These are phyloP conservation scores for Clarireedia monteithiana DNA, from an alignment of 2,329 filamentous ascomycete genomes.

Conservation along the genomic window DNA sequence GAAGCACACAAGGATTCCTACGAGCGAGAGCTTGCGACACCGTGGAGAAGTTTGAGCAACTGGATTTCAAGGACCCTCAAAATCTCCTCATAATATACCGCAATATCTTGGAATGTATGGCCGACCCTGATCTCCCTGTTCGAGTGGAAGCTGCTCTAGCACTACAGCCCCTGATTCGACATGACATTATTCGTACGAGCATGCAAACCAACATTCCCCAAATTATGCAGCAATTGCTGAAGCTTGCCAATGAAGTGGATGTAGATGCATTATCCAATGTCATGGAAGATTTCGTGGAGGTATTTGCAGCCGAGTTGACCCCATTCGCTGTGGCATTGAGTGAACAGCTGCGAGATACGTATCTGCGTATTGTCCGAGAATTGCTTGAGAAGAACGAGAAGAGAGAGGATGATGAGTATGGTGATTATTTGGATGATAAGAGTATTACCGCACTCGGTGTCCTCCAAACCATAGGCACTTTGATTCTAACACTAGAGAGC, in stretches of 20 bases:
- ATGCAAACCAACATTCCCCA: slow-evolving; percentile 98
- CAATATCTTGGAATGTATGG: slow-evolving; percentile 95
- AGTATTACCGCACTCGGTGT: slow-evolving; percentile 96
- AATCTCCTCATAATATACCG: slow-evolving; percentile 95
- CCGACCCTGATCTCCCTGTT: slow-evolving; percentile 85
- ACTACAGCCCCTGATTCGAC: slow-evolving; percentile 88
- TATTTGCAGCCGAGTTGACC: slow-evolving; percentile 93
- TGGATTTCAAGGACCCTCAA: slow-evolving; percentile 93
- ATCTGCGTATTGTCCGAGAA: slow-evolving; percentile 86
- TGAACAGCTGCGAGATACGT: slow-evolving; percentile 92
- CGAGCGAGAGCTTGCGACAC: slow-evolving; percentile 94
- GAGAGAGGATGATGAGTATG: slow-evolving; percentile 68
- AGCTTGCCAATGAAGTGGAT: slow-evolving; percentile 95
- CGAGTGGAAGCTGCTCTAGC: slow-evolving; percentile 90
- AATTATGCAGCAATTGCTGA: slow-evolving; percentile 98
- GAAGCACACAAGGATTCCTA: slow-evolving; percentile 83
- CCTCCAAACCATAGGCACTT: slow-evolving; percentile 91
- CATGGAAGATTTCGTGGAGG: slow-evolving; percentile 99
- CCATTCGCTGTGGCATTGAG: slow-evolving; percentile 94
- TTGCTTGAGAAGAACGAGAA: slow-evolving; percentile 81
- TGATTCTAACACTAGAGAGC: slow-evolving; percentile 94
- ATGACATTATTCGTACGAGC: slow-evolving; percentile 85
- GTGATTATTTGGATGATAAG: slow-evolving; percentile 95
- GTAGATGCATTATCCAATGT: slow-evolving; percentile 96
- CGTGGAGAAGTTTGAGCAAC: slow-evolving; percentile 93